Evolutionary conservation across 495 filamentous ascomycete species (phyloP).

Genomic region (Bryoglossum gracile): DNA sequence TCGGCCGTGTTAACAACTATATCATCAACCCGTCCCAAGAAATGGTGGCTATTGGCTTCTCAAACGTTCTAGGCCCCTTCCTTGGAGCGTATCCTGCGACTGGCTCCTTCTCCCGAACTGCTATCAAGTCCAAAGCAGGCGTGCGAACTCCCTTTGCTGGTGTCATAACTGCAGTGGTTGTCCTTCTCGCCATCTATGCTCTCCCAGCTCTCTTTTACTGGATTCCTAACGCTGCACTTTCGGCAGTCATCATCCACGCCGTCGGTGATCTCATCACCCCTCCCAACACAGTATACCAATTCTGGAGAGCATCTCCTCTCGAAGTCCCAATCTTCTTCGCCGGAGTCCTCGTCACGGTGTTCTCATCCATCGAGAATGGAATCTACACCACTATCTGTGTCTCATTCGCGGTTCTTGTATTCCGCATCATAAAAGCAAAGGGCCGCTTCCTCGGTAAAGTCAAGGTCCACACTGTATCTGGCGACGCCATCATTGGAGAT

Average conservation of each 20-base stretch:
- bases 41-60: constrained; percentile 88
- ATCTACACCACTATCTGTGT: constrained; percentile 80
- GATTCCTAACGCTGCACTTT: constrained; percentile 78
- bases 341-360: constrained; percentile 86
- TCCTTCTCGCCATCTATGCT: constrained; percentile 92
- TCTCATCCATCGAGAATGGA: constrained; percentile 81
- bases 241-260: constrained; percentile 95
- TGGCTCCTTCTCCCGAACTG: constrained; percentile 93
- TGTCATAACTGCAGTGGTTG: constrained; percentile 80
- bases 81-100: constrained; percentile 92
- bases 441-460: constrained; percentile 86
- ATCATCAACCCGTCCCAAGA: constrained; percentile 97
- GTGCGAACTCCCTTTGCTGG: constrained; percentile 91
- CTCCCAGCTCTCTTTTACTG: constrained; percentile 90
- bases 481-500: constrained; percentile 65
- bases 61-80: constrained; percentile 88
- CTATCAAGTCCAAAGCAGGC: constrained; percentile 96
- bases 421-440: constrained; percentile 74
- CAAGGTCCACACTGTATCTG: constrained; percentile 84
- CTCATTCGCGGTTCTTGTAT: constrained; percentile 74
- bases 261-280: constrained; percentile 93
- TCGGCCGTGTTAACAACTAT: constrained; percentile 95
- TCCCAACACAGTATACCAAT: constrained; percentile 90
- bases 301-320: constrained; percentile 87
- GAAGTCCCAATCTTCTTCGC: constrained; percentile 91